A percentile compares a stretch with the other conserved stretches of the same genome.
Evolutionary conservation across 345 rosid species (phyloP).

Genomic region (Populus tremula): DNA sequence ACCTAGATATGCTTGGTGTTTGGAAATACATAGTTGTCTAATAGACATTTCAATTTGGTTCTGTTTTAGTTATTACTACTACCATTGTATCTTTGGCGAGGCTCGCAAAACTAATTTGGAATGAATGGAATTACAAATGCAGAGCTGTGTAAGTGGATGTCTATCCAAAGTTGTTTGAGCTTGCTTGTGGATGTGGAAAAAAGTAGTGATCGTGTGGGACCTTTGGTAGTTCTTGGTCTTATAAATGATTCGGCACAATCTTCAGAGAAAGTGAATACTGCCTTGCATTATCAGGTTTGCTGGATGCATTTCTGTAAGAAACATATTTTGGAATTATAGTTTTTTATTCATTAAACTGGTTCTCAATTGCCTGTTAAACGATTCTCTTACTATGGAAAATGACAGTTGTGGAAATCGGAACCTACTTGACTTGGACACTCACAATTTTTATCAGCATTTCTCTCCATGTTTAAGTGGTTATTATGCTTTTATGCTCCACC

Average conservation of each 20-base stretch:
- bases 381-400: not conserved
- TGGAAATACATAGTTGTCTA: too few species aligned
- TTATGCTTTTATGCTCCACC: too few species aligned
- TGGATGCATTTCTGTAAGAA: conserved; percentile 4
- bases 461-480: too few species aligned
- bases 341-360: not conserved
- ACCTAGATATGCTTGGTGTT: too few species aligned
- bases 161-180: conserved; percentile 50
- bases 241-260: conserved; percentile 41
- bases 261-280: conserved; percentile 35
- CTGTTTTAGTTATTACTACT: not conserved
- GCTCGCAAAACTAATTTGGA: not conserved
- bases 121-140: conserved; percentile 19
- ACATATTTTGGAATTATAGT: not conserved
- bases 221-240: conserved; percentile 49
- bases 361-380: not conserved
- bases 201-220: conserved; percentile 63
- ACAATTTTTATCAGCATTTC: too few species aligned
- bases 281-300: conserved; percentile 60
- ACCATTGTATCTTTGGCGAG: not conserved
- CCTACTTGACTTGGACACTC: too few species aligned
- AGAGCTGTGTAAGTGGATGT: conserved; percentile 67
- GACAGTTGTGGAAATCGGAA: too few species aligned
- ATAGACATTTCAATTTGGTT: not conserved
- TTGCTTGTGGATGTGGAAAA: conserved; percentile 55